phyloP scores from a whole-genome alignment of 495 filamentous ascomycete species.

The Trichoderma virens region DNA sequence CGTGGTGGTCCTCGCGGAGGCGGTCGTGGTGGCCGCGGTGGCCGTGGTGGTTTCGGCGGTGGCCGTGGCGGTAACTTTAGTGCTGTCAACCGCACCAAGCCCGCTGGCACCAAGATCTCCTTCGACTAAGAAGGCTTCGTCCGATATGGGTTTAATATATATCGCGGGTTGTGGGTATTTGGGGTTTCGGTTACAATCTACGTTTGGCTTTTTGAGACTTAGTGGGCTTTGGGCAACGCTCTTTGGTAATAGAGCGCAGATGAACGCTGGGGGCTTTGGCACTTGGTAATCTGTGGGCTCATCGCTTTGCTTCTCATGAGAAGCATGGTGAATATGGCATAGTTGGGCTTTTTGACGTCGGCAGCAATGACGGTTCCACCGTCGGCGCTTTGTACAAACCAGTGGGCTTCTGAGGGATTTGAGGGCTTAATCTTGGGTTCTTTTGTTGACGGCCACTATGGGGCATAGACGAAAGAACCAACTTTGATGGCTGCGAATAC shows the following conservation, averaged over 20 bases:
- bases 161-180: neutral
- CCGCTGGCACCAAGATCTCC: conserved; percentile 10
- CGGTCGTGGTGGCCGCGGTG: conserved; percentile 45
- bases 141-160: neutral
- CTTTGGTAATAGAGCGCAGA: neutral
- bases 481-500: conserved; percentile 9
- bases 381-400: neutral
- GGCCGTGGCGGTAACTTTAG: conserved; percentile 39
- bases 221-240: conserved; percentile 9
- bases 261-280: neutral
- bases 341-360: conserved; percentile 10
- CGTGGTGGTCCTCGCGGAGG: conserved; percentile 41
- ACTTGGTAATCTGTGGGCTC: conserved; percentile 9
- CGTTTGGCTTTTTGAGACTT: conserved; percentile 1
- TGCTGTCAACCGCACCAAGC: neutral
- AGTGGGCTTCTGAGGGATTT: conserved; percentile 13
- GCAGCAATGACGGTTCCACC: neutral
- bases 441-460: too few species aligned
- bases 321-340: neutral
- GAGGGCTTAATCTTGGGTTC: conserved; percentile 4
- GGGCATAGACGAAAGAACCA: conserved; percentile 1
- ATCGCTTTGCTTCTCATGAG: neutral
- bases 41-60: conserved; percentile 42
- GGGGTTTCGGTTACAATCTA: neutral
- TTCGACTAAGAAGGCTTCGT: conserved; percentile 8